A percentile compares a stretch with the other conserved stretches of the same genome.
These are phyloP conservation scores for Lablab purpureus DNA, from an alignment of 306 rosid species.

Conservation along the genomic window DNA sequence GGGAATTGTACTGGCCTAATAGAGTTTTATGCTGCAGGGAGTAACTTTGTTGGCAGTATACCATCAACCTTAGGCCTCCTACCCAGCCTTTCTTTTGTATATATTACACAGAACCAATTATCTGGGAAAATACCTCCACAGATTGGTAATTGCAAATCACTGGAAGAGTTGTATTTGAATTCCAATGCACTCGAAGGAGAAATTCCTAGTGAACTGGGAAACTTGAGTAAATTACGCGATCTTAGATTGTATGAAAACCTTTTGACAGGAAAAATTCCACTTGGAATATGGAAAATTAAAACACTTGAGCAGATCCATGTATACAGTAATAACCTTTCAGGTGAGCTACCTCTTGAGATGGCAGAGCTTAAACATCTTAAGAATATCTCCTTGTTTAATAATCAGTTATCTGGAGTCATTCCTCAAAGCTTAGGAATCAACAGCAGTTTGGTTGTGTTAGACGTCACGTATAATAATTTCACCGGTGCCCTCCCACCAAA, in stretches of 20 bases:
- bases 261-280: conserved; percentile 76
- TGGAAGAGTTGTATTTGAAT: conserved; percentile 55
- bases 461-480: conserved; percentile 67
- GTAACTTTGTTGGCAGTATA: conserved; percentile 63
- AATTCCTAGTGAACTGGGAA: conserved; percentile 81
- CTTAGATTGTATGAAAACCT: conserved; percentile 60
- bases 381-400: conserved; percentile 65
- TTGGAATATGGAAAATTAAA: conserved; percentile 79
- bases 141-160: conserved; percentile 70
- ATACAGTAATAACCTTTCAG: conserved; percentile 71
- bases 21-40: conserved; percentile 38
- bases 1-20: conserved; percentile 66
- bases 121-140: conserved; percentile 78
- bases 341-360: conserved; percentile 72
- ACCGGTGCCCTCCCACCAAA: conserved; percentile 72
- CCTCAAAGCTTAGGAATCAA: conserved; percentile 78
- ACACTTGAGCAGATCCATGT: conserved; percentile 63
- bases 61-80: conserved; percentile 73
- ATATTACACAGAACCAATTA: conserved; percentile 58
- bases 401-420: conserved; percentile 74
- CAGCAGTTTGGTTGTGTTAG: conserved; percentile 68
- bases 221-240: conserved; percentile 54
- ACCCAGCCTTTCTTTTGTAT: conserved; percentile 42
- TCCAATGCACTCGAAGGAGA: conserved; percentile 71
- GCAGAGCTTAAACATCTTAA: conserved; percentile 68